phyloP scores from a whole-genome alignment of 2,329 filamentous ascomycete genomes.

The Trichoderma sp. region DNA sequence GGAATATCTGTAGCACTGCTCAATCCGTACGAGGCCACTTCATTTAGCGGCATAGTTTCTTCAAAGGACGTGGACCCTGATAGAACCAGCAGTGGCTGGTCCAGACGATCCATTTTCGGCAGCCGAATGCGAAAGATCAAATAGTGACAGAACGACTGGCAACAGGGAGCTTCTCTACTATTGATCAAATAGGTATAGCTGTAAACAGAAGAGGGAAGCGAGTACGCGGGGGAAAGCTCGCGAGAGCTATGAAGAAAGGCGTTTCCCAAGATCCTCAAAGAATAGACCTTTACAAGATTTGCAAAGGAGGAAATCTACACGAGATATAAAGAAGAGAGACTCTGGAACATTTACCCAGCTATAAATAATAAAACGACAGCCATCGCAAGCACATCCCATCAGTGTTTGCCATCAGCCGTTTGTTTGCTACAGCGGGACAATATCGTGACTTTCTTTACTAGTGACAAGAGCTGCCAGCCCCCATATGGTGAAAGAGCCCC shows the following conservation, averaged over 20 bases:
- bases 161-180: not conserved
- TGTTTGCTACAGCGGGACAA: not conserved
- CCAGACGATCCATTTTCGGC: not conserved
- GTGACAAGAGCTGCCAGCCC: not conserved
- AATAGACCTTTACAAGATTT: not conserved
- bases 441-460: not conserved
- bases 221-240: too few relatives aligned
- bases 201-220: not conserved
- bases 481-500: not conserved
- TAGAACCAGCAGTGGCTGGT: not conserved
- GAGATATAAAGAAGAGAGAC: not conserved
- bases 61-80: not conserved
- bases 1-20: not conserved
- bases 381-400: not conserved
- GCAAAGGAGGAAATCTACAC: not conserved
- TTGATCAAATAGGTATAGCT: not conserved
- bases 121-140: not conserved
- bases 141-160: too few relatives aligned
- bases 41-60: not conserved
- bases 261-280: not conserved
- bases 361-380: not conserved
- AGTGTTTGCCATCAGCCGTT: not conserved
- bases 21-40: not conserved
- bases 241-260: too few relatives aligned
- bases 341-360: not conserved